A percentile compares a stretch with the other conserved stretches of the same genome.
phyloP scores from a whole-genome alignment of 306 rosid species.

The Betula pendula region DNA sequence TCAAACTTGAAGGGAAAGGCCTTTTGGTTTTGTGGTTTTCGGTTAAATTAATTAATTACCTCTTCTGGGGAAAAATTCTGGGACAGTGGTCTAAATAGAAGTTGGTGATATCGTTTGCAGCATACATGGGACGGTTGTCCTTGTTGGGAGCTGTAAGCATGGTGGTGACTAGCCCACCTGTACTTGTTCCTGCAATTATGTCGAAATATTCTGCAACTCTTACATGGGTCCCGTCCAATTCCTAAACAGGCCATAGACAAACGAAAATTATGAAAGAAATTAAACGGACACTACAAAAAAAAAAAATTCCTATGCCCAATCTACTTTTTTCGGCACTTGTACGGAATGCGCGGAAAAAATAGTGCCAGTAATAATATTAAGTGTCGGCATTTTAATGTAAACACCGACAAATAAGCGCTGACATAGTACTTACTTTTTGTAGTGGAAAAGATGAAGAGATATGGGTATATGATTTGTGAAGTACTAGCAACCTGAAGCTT shows the following conservation, averaged over 20 bases:
- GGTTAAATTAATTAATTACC: conserved; percentile 9
- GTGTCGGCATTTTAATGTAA: too few relatives aligned
- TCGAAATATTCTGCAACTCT: conserved; percentile 49
- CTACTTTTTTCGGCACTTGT: too few relatives aligned
- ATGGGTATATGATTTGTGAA: too few relatives aligned
- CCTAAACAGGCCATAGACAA: conserved; percentile 5
- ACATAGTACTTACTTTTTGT: too few relatives aligned
- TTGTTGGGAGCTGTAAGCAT: conserved; percentile 50
- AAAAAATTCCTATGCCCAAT: too few relatives aligned
- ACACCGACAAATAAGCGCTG: too few relatives aligned
- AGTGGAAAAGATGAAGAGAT: too few relatives aligned
- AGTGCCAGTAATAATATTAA: too few relatives aligned
- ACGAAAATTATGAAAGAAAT: background rate
- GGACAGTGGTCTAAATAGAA: conserved; percentile 41
- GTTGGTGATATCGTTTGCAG: conserved; percentile 38
- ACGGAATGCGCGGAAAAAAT: too few relatives aligned
- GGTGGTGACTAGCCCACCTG: conserved; percentile 47
- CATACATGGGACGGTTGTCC: conserved; percentile 36
- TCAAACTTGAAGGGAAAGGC: background rate
- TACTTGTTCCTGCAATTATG: conserved; percentile 45
- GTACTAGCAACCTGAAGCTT: conserved; percentile 42
- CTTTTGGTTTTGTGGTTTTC: too few relatives aligned
- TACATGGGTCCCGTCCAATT: conserved; percentile 33
- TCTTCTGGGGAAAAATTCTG: conserved; percentile 36
- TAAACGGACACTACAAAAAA: too few relatives aligned